Evolutionary conservation across 2,329 filamentous ascomycete species (phyloP).

Genomic region (Magnaporthales sp.): DNA sequence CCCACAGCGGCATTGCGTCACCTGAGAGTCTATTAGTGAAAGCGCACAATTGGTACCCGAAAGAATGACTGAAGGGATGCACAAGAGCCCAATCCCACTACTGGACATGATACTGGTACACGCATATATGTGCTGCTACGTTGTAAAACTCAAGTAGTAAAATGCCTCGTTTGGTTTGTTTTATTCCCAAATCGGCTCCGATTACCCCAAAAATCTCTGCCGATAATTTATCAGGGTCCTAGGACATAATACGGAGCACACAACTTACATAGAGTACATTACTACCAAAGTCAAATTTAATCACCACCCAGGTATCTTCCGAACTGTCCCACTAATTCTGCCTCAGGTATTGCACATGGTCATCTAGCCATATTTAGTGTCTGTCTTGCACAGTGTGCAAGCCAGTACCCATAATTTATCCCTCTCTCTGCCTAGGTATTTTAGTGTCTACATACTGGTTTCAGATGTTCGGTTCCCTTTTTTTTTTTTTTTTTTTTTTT

Average conservation of each 20-base stretch:
- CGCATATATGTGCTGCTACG: neutral
- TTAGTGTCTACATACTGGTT: neutral
- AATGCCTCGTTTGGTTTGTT: neutral
- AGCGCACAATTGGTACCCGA: neutral
- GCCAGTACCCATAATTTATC: neutral
- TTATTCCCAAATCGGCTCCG: too few species aligned
- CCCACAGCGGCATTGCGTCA: slow-evolving; percentile 1
- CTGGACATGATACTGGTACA: neutral
- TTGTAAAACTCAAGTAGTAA: neutral
- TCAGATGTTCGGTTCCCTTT: neutral
- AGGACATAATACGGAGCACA: too few species aligned
- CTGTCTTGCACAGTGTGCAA: neutral
- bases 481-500: neutral
- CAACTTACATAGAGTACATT: too few species aligned
- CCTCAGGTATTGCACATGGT: neutral
- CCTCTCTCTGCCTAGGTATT: neutral
- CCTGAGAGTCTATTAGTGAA: neutral
- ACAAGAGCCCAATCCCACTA: neutral
- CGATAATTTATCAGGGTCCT: neutral
- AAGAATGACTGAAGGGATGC: neutral
- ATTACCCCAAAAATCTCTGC: too few species aligned
- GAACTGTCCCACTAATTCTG: neutral
- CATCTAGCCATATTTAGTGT: neutral
- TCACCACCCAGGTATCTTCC: neutral
- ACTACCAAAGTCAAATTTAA: neutral